phyloP scores from a whole-genome alignment of 306 rosid genomes.

The Crataegus laevigata region DNA sequence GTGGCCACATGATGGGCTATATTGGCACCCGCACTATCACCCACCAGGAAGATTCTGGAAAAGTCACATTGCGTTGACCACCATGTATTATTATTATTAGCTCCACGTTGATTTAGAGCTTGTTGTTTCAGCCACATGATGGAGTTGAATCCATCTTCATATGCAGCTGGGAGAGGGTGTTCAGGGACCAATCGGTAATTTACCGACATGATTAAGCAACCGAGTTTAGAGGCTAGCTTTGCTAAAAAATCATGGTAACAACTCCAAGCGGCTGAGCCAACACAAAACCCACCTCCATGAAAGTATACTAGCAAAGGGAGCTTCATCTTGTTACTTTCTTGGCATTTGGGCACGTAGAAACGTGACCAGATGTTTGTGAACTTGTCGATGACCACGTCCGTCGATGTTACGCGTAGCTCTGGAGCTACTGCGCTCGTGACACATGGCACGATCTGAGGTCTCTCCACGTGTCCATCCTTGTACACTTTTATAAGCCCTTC shows the following conservation, averaged over 20 bases:
- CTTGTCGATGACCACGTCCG: slow-evolving; percentile 54
- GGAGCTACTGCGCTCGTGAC: slow-evolving; percentile 33
- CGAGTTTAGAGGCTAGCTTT: slow-evolving; percentile 32
- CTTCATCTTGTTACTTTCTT: slow-evolving; percentile 6
- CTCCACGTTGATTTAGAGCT: slow-evolving; percentile 4
- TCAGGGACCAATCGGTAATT: slow-evolving; percentile 83
- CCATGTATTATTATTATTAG: slow-evolving; percentile 34
- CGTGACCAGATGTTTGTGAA: slow-evolving; percentile 59
- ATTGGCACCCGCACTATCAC: slow-evolving; percentile 94
- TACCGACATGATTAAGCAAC: slow-evolving; percentile 61
- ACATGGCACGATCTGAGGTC: slow-evolving; percentile 54
- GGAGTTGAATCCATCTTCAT: slow-evolving; percentile 67
- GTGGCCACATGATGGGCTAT: slow-evolving; percentile 53
- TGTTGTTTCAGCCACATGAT: slow-evolving; percentile 57
- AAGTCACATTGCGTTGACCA: slow-evolving; percentile 54
- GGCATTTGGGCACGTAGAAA: slow-evolving; percentile 49
- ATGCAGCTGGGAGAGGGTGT: slow-evolving; percentile 80
- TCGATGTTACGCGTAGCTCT: slow-evolving; percentile 41
- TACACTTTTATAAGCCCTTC: slow-evolving; percentile 65
- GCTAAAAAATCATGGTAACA: slow-evolving; percentile 71
- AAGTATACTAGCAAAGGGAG: slow-evolving; percentile 64
- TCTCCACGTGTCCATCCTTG: slow-evolving; percentile 59
- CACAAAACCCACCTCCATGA: slow-evolving; percentile 90
- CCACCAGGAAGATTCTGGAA: slow-evolving; percentile 48
- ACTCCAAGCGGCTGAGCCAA: slow-evolving; percentile 85